Evolutionary conservation across 2,329 filamentous ascomycete species (phyloP).

Genomic region (Aspergillus hortae): DNA sequence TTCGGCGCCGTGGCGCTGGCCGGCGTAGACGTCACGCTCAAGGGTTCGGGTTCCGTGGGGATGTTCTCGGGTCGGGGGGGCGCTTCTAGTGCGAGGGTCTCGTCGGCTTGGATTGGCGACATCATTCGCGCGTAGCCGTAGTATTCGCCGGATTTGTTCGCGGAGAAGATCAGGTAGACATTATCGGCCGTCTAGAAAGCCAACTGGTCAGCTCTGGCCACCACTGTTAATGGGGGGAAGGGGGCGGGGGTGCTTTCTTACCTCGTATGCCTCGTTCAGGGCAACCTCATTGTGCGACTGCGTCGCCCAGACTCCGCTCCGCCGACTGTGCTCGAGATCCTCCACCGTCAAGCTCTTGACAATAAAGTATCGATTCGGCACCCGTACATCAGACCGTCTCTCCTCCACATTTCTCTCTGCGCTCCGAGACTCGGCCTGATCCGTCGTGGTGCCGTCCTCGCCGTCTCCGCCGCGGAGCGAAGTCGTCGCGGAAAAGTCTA

Average conservation of each 20-base stretch:
- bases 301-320: conserved; percentile 87
- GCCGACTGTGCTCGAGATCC: conserved; percentile 83
- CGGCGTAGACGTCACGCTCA: conserved; percentile 75
- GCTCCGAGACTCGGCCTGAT: conserved; percentile 6
- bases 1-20: conserved; percentile 74
- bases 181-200: conserved; percentile 66
- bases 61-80: conserved; percentile 59
- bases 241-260: conserved; percentile 40
- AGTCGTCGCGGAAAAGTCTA: conserved; percentile 48
- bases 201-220: background rate
- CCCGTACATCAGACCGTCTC: conserved; percentile 23
- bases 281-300: conserved; percentile 88
- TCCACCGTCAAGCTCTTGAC: conserved; percentile 90
- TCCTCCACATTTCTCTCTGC: background rate
- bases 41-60: conserved; percentile 60
- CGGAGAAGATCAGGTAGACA: conserved; percentile 91
- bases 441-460: conserved; percentile 4
- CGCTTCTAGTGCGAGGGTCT: conserved; percentile 65
- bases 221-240: background rate
- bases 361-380: conserved; percentile 79
- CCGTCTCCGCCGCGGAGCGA: conserved; percentile 34
- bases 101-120: conserved; percentile 77
- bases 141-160: conserved; percentile 96
- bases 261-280: conserved; percentile 79
- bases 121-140: conserved; percentile 92